Evolutionary conservation across 2,329 filamentous ascomycete genomes (phyloP), one percentile per base, ranked within the genome.

Genomic region (Fusarium secorum): DNA sequence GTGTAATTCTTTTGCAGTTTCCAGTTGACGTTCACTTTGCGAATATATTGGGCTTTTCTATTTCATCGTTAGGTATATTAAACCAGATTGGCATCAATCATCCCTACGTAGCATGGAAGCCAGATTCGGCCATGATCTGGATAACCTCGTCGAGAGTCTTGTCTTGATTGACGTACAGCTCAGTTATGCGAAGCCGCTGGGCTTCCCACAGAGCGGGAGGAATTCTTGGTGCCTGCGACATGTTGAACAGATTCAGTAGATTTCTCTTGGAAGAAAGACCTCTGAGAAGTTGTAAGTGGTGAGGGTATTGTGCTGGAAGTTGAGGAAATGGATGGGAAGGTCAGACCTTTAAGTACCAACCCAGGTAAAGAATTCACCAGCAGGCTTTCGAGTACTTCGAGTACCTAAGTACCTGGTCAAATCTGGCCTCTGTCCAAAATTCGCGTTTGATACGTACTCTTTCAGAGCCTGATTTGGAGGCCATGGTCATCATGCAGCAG

Each of bases 61-160:
- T 5, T 0, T 0, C 0, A 22, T 15, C 0, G 0, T 42, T 1
- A 15, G 46, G 2, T 0, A 11, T 4, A 0, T 14, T 1, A 5
- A 4, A 13, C 0, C 0, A 1, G 1, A 1, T 6, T 10, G 6
- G 3, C 0, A 9, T 2, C 4, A 0, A 1, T 9, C 2, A 1
- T 4, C 26, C 54, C 22, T 30, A 58, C 67, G 68, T 60, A 7
- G 58, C 49, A 20, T 48, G 7, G 10, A 71, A 71, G 0, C n/a
- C 30, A 17, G 18, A 8, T n/a, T 20, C 17, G 0, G n/a, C 11
- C 64, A 71, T 71, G 15, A 22, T 14, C 20, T 57, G 9, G 0
- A 64, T 63, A 1, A 71, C 41, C 1, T 71, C 58, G 1, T 60
- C 46, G 17, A 71, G 55, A 1, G 45, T 68, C 10, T 52, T 71